phyloP scores from a whole-genome alignment of 2,329 filamentous ascomycete species.

The Penicillium rolfsii region DNA sequence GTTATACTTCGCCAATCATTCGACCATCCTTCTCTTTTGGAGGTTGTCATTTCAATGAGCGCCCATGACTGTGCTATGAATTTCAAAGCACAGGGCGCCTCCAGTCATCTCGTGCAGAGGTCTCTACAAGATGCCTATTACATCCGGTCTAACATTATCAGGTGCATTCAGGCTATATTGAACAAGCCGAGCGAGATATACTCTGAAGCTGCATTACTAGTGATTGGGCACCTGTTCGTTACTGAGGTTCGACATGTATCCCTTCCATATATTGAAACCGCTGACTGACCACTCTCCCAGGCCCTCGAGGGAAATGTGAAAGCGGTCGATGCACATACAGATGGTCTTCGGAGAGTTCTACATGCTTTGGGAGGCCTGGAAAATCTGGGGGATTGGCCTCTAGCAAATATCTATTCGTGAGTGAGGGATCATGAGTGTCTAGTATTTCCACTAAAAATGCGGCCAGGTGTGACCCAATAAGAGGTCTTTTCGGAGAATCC shows the following conservation, averaged over 20 bases:
- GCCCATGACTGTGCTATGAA: background rate
- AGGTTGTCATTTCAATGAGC: background rate
- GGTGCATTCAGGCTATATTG: background rate
- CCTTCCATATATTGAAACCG: background rate
- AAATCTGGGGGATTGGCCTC: background rate
- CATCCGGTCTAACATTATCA: background rate
- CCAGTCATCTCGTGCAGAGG: background rate
- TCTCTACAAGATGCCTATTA: background rate
- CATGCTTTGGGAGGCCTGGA: background rate
- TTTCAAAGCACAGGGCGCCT: background rate
- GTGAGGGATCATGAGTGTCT: background rate
- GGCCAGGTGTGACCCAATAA: background rate
- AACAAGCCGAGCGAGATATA: background rate
- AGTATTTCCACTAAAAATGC: background rate
- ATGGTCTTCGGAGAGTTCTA: background rate
- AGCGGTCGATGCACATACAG: background rate
- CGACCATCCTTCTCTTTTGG: background rate
- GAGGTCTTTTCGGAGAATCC: background rate
- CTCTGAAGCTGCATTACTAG: background rate
- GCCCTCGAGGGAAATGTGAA: background rate
- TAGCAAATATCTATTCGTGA: conserved; percentile 1
- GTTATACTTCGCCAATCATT: background rate
- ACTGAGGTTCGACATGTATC: background rate
- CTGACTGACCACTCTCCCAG: background rate
- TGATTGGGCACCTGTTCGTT: background rate